Evolutionary conservation across 352 stramenopile genomes (phyloP), one percentile per base, ranked within the genome.

Genomic region (Phytophthora citrophthora): DNA sequence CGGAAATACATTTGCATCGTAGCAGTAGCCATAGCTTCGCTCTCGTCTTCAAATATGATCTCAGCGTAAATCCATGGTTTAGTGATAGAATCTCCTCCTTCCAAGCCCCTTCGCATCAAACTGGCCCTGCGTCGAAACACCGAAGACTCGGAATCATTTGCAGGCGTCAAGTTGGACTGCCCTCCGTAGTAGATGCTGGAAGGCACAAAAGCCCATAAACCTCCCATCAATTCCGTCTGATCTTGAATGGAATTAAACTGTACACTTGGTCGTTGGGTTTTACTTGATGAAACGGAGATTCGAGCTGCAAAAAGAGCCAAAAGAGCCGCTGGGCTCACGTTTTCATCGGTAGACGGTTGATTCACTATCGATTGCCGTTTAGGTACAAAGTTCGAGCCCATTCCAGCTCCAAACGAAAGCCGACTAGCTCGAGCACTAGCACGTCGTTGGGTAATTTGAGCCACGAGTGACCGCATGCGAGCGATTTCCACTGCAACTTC

Each of bases 31-130:
- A 73, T 46, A 2, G 20, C 15, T 12, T 68, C 43, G 2, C 11
- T 55, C 24, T 78, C 60, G 13, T 81, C 69, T 26, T 67, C 59
- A 20, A 79, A 61, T 48, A 61, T 74, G 16, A 90, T 29, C 47
- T 90, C 77, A 2, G 51, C 73, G 52, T 90, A 90, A 5, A 90
- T 68, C 81, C 81, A 88, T 3, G 9, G 29, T 27, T 58, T 39
- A 0, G 5, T 18, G 10, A 45, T 23, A 16, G 29, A 40, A 32
- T 5, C 11, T 15, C 5, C 36, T 44, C 18, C 13, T 36, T 67
- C n/a, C 0, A 74, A 20, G 20, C 54, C 70, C 26, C 23, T 62
- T 32, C 45, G 60, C 60, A 64, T 64, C 44, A 68, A 64, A 20
- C 46, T 64, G 2, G 52, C 46, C 6, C 57, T 68, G 18, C 51